Conservation (phyloP, 306 rosid genomes). For the Lathyrus tuberosus region DNA sequence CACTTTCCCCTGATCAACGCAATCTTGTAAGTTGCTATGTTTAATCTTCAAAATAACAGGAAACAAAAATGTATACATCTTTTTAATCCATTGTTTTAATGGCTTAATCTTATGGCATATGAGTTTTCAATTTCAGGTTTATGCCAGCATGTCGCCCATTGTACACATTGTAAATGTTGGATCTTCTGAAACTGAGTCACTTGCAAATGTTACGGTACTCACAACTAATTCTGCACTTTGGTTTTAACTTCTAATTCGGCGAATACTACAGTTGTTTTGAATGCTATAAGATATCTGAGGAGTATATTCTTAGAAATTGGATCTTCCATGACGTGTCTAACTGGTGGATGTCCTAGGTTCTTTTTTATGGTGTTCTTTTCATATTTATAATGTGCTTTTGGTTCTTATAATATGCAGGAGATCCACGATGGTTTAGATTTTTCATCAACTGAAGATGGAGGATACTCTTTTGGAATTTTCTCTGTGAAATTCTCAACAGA, state of each 20-base stretch:
- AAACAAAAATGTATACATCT: neutral
- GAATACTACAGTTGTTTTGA: slow-evolving; percentile 16
- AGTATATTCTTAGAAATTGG: slow-evolving; percentile 12
- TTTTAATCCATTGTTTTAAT: slow-evolving; percentile 22
- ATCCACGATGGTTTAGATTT: slow-evolving; percentile 83
- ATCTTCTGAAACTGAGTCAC: slow-evolving; percentile 69
- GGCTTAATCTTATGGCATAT: slow-evolving; percentile 15
- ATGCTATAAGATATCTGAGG: slow-evolving; percentile 11
- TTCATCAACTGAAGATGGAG: slow-evolving; percentile 61
- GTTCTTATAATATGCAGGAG: slow-evolving; percentile 65
- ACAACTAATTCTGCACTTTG: slow-evolving; percentile 21
- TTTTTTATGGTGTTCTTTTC: slow-evolving; percentile 24
- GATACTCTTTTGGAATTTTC: slow-evolving; percentile 77
- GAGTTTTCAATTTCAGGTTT: slow-evolving; percentile 63
- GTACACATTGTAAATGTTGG: slow-evolving; percentile 76
- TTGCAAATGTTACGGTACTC: slow-evolving; percentile 77
- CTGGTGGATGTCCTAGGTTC: slow-evolving; percentile 24
- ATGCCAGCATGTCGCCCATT: slow-evolving; percentile 95
- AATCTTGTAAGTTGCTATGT: slow-evolving; percentile 61
- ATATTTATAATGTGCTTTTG: slow-evolving; percentile 28
- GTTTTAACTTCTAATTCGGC: slow-evolving; percentile 24
- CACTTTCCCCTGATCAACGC: slow-evolving; percentile 79
- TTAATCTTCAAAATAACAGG: slow-evolving; percentile 16
- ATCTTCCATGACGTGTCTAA: slow-evolving; percentile 19
- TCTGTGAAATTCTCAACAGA: slow-evolving; percentile 85